These are phyloP conservation scores for Magnaporthiopsis rhizophila DNA, from an alignment of 2,329 filamentous ascomycete species.

Conservation along the genomic window DNA sequence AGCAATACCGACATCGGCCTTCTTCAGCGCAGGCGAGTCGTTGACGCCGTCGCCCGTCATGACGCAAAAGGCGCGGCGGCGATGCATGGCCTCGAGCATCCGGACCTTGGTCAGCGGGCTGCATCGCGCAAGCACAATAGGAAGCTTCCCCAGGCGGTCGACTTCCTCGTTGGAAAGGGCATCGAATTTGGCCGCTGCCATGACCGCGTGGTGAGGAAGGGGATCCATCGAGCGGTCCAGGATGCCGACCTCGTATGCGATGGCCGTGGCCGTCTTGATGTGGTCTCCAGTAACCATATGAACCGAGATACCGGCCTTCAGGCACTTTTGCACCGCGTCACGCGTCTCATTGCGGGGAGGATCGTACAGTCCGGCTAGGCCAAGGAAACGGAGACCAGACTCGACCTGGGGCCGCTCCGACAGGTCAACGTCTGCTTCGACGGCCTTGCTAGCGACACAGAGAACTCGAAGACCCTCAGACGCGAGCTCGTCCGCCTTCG, in stretches of 20 bases:
- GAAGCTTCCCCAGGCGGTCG: slow-evolving; percentile 48
- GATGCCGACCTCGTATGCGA: slow-evolving; percentile 58
- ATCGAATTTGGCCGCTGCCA: slow-evolving; percentile 57
- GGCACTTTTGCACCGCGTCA: slow-evolving; percentile 50
- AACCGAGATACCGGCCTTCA: slow-evolving; percentile 53
- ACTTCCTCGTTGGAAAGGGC: slow-evolving; percentile 53
- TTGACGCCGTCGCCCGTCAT: slow-evolving; percentile 68
- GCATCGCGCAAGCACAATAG: slow-evolving; percentile 53
- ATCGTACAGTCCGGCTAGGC: slow-evolving; percentile 64
- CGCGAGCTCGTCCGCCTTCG: slow-evolving; percentile 48
- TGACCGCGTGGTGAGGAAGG: slow-evolving; percentile 35
- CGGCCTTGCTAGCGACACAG: slow-evolving; percentile 49
- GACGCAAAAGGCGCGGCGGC: slow-evolving; percentile 59
- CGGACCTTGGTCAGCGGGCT: slow-evolving; percentile 55
- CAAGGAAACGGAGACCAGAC: slow-evolving; percentile 52
- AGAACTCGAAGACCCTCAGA: slow-evolving; percentile 60
- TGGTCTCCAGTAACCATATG: slow-evolving; percentile 66
- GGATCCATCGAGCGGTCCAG: slow-evolving; percentile 29
- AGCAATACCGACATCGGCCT: slow-evolving; percentile 59
- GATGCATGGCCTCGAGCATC: slow-evolving; percentile 64
- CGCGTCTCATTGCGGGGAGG: slow-evolving; percentile 61
- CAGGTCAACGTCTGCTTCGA: slow-evolving; percentile 21
- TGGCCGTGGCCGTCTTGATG: slow-evolving; percentile 58
- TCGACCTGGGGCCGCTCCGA: slow-evolving; percentile 42
- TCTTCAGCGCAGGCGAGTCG: slow-evolving; percentile 56